Evolutionary conservation across 2,329 filamentous ascomycete genomes (phyloP).

Genomic region (Apiospora arundinis): DNA sequence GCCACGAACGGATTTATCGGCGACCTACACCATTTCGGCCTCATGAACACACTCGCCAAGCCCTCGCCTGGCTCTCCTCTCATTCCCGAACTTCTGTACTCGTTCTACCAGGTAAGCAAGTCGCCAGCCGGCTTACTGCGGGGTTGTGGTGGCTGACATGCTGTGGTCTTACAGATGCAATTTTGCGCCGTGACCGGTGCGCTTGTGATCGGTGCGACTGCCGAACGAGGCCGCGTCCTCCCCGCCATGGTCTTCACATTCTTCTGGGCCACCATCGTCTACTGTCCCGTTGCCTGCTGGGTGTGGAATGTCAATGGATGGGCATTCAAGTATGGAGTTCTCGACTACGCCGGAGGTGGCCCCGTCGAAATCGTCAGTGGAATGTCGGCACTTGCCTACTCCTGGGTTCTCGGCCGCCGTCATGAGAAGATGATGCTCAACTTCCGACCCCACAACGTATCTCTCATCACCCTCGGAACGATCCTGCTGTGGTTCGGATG

Average conservation of each 20-base stretch:
- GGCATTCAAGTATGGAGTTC: constrained; percentile 87
- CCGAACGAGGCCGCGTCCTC: constrained; percentile 90
- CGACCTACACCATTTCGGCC: constrained; percentile 85
- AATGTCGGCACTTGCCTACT: constrained; percentile 92
- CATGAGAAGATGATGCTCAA: constrained; percentile 99
- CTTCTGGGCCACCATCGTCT: constrained; percentile 95
- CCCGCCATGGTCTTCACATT: constrained; percentile 96
- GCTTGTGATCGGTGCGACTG: constrained; percentile 89
- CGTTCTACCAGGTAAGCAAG: constrained; percentile 83
- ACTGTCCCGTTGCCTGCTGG: constrained; percentile 97
- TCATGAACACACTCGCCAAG: constrained; percentile 80
- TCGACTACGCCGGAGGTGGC: constrained; percentile 95
- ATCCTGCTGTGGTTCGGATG: constrained; percentile 98
- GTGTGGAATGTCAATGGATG: constrained; percentile 95
- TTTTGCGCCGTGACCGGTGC: constrained; percentile 93
- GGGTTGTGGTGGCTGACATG: neutral
- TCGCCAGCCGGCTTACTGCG: neutral
- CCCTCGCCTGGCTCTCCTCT: constrained; percentile 90
- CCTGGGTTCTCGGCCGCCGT: constrained; percentile 90
- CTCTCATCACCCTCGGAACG: constrained; percentile 93
- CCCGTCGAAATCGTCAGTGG: constrained; percentile 98
- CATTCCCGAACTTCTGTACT: constrained; percentile 88
- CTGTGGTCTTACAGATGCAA: constrained; percentile 74
- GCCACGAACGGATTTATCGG: constrained; percentile 92
- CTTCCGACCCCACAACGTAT: constrained; percentile 99